Base-by-base conservation (phyloP, 805 yeast genomes). In the Ogataea degrootiae region DNA sequence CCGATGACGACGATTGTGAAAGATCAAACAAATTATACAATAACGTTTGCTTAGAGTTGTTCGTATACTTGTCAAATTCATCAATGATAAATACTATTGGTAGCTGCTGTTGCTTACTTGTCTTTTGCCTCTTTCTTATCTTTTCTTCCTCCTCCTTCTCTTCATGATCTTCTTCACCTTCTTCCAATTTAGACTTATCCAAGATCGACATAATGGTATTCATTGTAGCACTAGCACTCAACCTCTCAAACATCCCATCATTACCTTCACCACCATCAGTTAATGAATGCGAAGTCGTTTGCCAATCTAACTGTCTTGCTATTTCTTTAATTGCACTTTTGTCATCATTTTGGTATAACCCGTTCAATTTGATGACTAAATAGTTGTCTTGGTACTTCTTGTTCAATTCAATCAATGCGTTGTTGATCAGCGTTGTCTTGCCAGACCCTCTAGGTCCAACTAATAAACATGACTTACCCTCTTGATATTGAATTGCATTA, bases 21-120 rank as follows among this genome's bases (percentile, higher is more conserved):
- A 91, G 72, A 58, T 94, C 98, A 61, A 94, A 87, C 39, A 94
- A 68, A 57, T 91, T 92, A 63, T 94, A 94, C 5, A 94, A 67
- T 43, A 94, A 70, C 0, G 96, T 86, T 63, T 94, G 99, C 53
- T 87, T 83, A 14, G 77, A 73, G 47, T 79, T 82, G 12, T 72
- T 70, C 0, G 96, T 83, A 67, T 85, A 94, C 36, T 74, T 71
- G 46, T 94, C 97, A 48, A 92, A 78, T 57, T 91, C 96, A 48
- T 94, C 98, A 47, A 94, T 78, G 2, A 89, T 67, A 56, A 94
- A 83, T 0, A 94, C 68, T 4, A 94, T 76, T 0, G 96, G 79
- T 22, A 82, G 70, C 17, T 58, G 55, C 22, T 41, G 66, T 69
- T 15, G 60, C 55, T 22, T 54, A 53, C 60, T 38, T 47, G 53